Conservation (phyloP, 164 flowering plant species). For the Vitis rupestris region DNA sequence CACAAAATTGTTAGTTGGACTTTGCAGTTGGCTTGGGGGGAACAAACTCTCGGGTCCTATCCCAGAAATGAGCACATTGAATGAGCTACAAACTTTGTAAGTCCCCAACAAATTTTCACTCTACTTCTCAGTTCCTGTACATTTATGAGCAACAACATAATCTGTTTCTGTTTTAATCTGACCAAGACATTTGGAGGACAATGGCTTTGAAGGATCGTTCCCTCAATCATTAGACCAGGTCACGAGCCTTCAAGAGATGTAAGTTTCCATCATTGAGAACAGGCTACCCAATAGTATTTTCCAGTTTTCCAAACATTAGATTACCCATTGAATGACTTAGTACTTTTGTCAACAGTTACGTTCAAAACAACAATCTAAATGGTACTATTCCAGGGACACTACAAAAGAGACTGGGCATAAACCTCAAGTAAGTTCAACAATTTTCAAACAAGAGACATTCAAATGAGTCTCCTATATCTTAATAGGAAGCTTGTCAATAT, state of each 20-base stretch:
- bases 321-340: neutral
- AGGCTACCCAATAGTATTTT: neutral
- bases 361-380: conserved; percentile 65
- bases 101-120: conserved; percentile 8
- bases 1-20: neutral
- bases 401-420: conserved; percentile 28
- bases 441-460: too few relatives aligned
- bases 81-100: conserved; percentile 54
- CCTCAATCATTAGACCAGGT: conserved; percentile 54
- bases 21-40: conserved; percentile 55
- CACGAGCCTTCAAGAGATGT: conserved; percentile 55
- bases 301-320: neutral
- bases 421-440: conserved; percentile 37
- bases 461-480: too few relatives aligned
- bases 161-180: neutral
- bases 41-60: conserved; percentile 62
- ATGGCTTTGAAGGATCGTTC: conserved; percentile 59
- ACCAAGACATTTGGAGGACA: conserved; percentile 76
- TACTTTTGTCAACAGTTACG: conserved; percentile 41
- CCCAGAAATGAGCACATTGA: conserved; percentile 55
- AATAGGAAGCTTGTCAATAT: neutral
- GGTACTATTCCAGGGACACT: conserved; percentile 39
- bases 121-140: neutral
- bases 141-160: too few relatives aligned
- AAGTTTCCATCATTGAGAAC: conserved; percentile 16